Evolutionary conservation across 1,284 basidiomycete genomes (phyloP).

Genomic region (Bondarzewia mesenterica): DNA sequence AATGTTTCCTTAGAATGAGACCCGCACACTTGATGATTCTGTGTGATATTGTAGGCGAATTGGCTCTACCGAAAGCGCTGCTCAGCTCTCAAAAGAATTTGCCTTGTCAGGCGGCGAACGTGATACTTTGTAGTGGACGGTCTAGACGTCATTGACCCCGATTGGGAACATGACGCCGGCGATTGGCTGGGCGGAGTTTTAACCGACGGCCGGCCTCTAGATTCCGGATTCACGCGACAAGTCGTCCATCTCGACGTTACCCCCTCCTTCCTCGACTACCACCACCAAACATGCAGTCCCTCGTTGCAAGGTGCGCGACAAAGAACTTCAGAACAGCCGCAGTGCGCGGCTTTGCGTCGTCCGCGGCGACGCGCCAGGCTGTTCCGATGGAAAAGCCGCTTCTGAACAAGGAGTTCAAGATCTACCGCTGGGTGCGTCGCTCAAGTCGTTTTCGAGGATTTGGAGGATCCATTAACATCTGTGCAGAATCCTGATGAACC

Average conservation of each 20-base stretch:
- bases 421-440: conserved; percentile 82
- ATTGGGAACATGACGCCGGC: neutral
- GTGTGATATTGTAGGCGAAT: no score
- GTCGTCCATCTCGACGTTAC: conserved; percentile 5
- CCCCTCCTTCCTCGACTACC: conserved; percentile 6
- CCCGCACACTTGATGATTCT: no score
- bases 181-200: neutral
- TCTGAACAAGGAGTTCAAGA: conserved; percentile 83
- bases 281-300: conserved; percentile 19
- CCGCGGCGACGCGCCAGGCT: conserved; percentile 27
- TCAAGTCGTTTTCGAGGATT: neutral
- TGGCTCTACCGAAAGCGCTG: no score
- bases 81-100: no score
- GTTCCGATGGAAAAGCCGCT: conserved; percentile 32
- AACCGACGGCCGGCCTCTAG: neutral
- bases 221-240: conserved; percentile 9
- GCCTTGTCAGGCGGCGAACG: no score
- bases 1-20: no score
- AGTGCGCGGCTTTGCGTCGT: conserved; percentile 27
- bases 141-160: no score
- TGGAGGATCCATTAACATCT: no score
- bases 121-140: no score
- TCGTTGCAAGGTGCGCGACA: conserved; percentile 15
- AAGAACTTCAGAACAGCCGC: conserved; percentile 10
- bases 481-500: conserved; percentile 91